Evolutionary conservation across 2,329 filamentous ascomycete genomes (phyloP), one percentile per base, ranked within the genome.

Genomic region (Monosporascus sp.): DNA sequence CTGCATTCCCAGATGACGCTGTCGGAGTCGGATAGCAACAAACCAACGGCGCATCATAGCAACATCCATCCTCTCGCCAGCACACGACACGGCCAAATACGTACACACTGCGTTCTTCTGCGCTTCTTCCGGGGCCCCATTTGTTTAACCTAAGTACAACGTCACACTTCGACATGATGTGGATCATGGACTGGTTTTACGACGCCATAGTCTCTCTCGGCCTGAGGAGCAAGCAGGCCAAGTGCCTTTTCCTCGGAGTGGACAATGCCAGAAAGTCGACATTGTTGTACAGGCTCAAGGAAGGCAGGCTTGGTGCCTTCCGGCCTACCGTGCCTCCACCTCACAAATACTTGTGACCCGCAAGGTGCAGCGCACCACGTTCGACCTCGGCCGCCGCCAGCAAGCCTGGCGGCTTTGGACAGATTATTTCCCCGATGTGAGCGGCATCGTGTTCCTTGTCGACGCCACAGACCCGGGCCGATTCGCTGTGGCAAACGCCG

Each of bases 391-490:
- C 22, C 43, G 50, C 20, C 19, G 38, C n/a, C 35, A 37, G 44
- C 38, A 49, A 81, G 85, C 84, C 50, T 81, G 85, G 56, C 82
- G 84, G 64, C 77, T 87, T 58, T 87, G 84, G 83, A 84, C 84
- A 62, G 84, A 87, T 66, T 87, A 87, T 70, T 86, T 87, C 75
- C 84, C 84, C 55, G 84, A 87, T 73, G 84, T 87, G 56, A 81
- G 74, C 64, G 85, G 86, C 52, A 88, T 89, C 60, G 85, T 89
- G 58, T 90, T 89, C 77, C 80, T 89, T 51, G 85, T 90, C 60
- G 87, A 89, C 63, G 85, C 87, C 55, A 88, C 87, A 70, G 87
- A 89, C 69, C 82, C 82, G 65, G 85, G 89, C 73, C 84, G 87
- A 59, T 83, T 90, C 65, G 70, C 76, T 55, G 87, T 90, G 74